A percentile compares a stretch with the other conserved stretches of the same genome.
Evolutionary conservation across 140 eudicot genomes (phyloP).

Genomic region (Cichorium intybus): DNA sequence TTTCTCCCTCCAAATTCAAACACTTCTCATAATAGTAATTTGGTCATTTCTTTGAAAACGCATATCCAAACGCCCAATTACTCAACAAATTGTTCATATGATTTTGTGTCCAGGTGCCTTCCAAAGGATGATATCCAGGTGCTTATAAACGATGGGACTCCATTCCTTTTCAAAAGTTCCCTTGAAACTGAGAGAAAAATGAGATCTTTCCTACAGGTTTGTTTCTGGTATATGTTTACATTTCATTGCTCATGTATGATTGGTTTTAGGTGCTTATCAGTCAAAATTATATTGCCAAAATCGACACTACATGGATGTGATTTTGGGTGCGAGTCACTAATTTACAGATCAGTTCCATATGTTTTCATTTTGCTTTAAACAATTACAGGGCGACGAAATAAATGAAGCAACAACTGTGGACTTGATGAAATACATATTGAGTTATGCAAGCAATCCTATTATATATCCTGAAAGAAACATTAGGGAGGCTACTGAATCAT

Average conservation of each 20-base stretch:
- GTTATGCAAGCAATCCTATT: slow-evolving; percentile 78
- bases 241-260: neutral
- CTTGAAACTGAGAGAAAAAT: slow-evolving; percentile 56
- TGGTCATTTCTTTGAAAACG: neutral
- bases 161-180: slow-evolving; percentile 70
- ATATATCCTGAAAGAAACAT: slow-evolving; percentile 45
- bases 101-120: slow-evolving; percentile 45
- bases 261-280: slow-evolving; percentile 1
- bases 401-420: slow-evolving; percentile 63
- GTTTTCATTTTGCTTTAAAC: neutral
- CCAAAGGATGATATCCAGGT: slow-evolving; percentile 64
- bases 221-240: slow-evolving; percentile 11
- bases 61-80: too few relatives aligned
- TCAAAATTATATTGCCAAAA: neutral
- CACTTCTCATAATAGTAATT: neutral
- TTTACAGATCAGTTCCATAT: slow-evolving; percentile 3
- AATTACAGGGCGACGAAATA: slow-evolving; percentile 48
- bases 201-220: slow-evolving; percentile 52
- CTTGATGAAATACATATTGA: slow-evolving; percentile 76
- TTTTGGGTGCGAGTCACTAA: neutral
- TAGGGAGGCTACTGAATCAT: slow-evolving; percentile 55
- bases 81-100: neutral
- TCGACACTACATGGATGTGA: neutral
- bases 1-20: neutral
- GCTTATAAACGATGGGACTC: slow-evolving; percentile 65